Evolutionary conservation across 73 alveolate species (phyloP).

Genomic region (Effrenium voratum): DNA sequence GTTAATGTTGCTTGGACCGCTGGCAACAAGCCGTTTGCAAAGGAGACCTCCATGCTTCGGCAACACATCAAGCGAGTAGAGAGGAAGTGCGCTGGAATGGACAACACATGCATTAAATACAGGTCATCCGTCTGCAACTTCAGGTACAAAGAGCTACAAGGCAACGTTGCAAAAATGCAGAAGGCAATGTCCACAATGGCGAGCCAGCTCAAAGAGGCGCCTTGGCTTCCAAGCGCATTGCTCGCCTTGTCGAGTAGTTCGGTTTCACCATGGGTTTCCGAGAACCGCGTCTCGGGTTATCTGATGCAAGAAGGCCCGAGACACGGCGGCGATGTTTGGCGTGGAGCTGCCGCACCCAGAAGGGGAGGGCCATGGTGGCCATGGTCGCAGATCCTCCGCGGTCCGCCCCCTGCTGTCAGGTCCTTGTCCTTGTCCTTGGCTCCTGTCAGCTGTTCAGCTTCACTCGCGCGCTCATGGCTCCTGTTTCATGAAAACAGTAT

Average conservation of each 20-base stretch:
- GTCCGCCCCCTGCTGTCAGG: too few relatives aligned
- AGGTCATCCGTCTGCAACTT: neutral
- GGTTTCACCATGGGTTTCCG: neutral
- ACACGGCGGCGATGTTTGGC: slow-evolving; percentile 53
- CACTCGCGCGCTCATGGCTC: too few relatives aligned
- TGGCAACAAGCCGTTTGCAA: neutral
- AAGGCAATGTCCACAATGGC: slow-evolving; percentile 90
- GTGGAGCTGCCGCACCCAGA: slow-evolving; percentile 36
- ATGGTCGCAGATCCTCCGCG: too few relatives aligned
- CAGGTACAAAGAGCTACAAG: slow-evolving; percentile 79
- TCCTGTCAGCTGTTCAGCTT: too few relatives aligned
- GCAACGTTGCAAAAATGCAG: slow-evolving; percentile 71
- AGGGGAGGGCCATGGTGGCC: too few relatives aligned
- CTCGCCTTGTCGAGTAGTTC: neutral
- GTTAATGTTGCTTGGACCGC: neutral
- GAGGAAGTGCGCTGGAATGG: slow-evolving; percentile 43
- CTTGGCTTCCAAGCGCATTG: neutral
- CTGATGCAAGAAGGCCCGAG: slow-evolving; percentile 31
- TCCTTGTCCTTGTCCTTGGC: too few relatives aligned
- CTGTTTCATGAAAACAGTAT: too few relatives aligned
- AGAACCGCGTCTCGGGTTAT: neutral
- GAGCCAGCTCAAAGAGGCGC: slow-evolving; percentile 49
- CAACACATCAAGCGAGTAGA: slow-evolving; percentile 86
- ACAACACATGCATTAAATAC: too few relatives aligned
- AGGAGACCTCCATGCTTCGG: slow-evolving; percentile 88